phyloP scores from a whole-genome alignment of 495 filamentous ascomycete species.

The Eremomyces bilateralis region DNA sequence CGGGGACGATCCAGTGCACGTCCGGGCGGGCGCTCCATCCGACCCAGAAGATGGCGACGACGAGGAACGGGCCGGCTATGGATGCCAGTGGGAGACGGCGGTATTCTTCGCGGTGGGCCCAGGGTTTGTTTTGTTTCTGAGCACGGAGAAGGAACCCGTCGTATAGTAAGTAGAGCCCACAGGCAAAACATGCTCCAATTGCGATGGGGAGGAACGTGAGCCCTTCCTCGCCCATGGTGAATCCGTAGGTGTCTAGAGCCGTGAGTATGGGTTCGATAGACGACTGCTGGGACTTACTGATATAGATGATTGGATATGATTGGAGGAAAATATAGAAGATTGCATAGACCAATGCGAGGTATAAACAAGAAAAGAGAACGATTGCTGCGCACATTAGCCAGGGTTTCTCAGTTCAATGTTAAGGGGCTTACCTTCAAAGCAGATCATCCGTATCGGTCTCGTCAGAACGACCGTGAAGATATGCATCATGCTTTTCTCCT shows the following conservation, averaged over 20 bases:
- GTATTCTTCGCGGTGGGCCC: conserved; percentile 32
- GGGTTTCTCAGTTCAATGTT: neutral
- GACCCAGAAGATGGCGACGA: conserved; percentile 46
- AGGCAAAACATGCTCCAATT: conserved; percentile 20
- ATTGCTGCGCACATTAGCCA: conserved; percentile 19
- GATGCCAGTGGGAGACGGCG: conserved; percentile 46
- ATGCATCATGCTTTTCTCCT: conserved; percentile 18
- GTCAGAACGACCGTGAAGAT: conserved; percentile 22
- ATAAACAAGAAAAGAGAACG: conserved; percentile 42
- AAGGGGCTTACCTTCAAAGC: conserved; percentile 21
- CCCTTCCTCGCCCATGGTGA: conserved; percentile 18
- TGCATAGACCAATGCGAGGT: conserved; percentile 44
- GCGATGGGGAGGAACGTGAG: conserved; percentile 14
- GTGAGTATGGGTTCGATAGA: neutral
- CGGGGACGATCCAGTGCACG: conserved; percentile 42
- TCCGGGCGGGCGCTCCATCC: conserved; percentile 37
- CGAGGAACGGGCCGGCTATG: conserved; percentile 39
- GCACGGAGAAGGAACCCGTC: conserved; percentile 28
- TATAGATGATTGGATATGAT: conserved; percentile 17
- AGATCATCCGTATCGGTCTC: conserved; percentile 31
- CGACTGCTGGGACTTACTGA: neutral
- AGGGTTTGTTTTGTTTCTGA: conserved; percentile 17
- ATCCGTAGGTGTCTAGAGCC: conserved; percentile 13
- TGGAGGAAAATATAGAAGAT: conserved; percentile 63
- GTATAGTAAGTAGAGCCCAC: conserved; percentile 29